phyloP scores from a whole-genome alignment of 2,329 filamentous ascomycete species.

The Byssothecium circinans region DNA sequence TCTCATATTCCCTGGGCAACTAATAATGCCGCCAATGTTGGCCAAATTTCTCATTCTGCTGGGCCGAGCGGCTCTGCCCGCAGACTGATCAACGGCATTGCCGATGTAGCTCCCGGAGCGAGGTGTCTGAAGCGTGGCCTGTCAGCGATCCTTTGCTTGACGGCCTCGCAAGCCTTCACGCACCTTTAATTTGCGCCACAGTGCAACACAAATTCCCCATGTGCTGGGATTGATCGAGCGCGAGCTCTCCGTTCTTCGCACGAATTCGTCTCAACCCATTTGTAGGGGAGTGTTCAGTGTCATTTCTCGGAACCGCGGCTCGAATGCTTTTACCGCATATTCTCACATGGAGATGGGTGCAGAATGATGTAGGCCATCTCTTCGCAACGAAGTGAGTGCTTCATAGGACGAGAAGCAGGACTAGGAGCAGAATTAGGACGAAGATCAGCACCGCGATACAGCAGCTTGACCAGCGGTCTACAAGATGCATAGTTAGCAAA shows the following conservation, averaged over 20 bases:
- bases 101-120: slow-evolving; percentile 6
- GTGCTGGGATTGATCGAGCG: no score
- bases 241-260: no score
- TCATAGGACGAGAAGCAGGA: slow-evolving; percentile 72
- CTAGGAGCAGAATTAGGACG: slow-evolving; percentile 81
- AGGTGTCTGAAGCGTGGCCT: neutral
- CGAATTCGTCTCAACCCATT: no score
- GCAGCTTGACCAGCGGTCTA: slow-evolving; percentile 76
- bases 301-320: no score
- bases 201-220: no score
- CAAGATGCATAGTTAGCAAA: slow-evolving; percentile 1
- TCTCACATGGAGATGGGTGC: no score
- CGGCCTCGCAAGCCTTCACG: no score
- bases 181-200: neutral
- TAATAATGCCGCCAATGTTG: slow-evolving; percentile 17
- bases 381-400: no score
- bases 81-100: neutral
- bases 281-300: no score
- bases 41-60: slow-evolving; percentile 12
- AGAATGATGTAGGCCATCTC: no score
- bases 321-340: no score
- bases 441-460: slow-evolving; percentile 89
- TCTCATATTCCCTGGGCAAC: slow-evolving; percentile 19
- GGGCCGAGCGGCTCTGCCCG: neutral
- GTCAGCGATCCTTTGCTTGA: neutral